Percentiles rank a stretch among this genome's conserved stretches.
Evolutionary conservation across 148 eudicot genomes (phyloP).

Genomic region (Heliosperma pusillum): DNA sequence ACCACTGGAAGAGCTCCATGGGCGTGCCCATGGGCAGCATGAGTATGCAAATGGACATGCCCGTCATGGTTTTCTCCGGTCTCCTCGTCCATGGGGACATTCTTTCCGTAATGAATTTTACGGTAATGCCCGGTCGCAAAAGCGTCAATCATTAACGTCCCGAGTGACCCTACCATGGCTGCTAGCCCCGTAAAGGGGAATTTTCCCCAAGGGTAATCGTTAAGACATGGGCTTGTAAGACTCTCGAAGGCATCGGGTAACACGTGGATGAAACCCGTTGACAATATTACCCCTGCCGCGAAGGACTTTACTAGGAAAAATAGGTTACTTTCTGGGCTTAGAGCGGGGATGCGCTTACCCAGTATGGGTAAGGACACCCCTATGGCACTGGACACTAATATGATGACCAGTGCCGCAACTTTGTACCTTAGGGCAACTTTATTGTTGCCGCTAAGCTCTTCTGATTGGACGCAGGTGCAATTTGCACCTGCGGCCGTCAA

Average conservation of each 20-base stretch:
- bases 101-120: constrained; percentile 23
- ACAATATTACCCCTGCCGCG: constrained; percentile 43
- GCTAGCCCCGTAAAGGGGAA: constrained; percentile 36
- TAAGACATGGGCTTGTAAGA: constrained; percentile 34
- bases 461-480: constrained; percentile 25
- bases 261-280: constrained; percentile 37
- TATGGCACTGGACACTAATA: constrained; percentile 20
- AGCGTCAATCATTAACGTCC: constrained; percentile 39
- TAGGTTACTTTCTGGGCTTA: constrained; percentile 26
- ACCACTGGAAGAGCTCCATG: constrained; percentile 22
- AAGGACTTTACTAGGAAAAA: constrained; percentile 40
- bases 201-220: constrained; percentile 17
- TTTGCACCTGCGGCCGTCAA: constrained; percentile 21
- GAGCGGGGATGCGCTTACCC: constrained; percentile 20
- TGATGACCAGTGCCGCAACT: constrained; percentile 24
- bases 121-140: constrained; percentile 32
- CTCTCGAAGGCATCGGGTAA: constrained; percentile 34
- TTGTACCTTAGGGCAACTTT: constrained; percentile 23
- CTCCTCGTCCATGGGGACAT: not conserved
- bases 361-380: constrained; percentile 36
- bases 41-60: constrained; percentile 23
- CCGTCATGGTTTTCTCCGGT: constrained; percentile 10
- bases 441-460: not conserved
- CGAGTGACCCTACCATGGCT: constrained; percentile 30
- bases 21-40: constrained; percentile 27